These are phyloP conservation scores for Cnidoscolus chayamansa DNA, from an alignment of 441 rosid genomes.

Conservation along the genomic window DNA sequence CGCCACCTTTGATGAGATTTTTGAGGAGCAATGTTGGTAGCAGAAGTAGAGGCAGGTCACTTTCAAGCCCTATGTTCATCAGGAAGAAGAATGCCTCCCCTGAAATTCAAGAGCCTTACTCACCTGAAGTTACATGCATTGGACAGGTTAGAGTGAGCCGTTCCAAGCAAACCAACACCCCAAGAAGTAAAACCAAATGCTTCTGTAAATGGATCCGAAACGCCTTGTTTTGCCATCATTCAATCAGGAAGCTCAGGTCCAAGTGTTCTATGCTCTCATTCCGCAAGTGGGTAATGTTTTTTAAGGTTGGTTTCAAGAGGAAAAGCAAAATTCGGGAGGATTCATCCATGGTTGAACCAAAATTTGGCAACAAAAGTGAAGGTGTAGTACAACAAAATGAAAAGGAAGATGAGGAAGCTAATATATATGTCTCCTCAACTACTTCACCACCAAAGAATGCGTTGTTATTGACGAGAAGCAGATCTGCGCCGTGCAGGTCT, in stretches of 20 bases:
- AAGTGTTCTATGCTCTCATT: conserved; percentile 36
- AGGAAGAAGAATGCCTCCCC: too few relatives aligned
- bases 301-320: conserved; percentile 24
- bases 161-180: too few relatives aligned
- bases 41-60: conserved; percentile 5
- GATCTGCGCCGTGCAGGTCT: conserved; percentile 84
- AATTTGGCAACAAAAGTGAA: conserved; percentile 30
- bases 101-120: too few relatives aligned
- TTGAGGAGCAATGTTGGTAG: neutral
- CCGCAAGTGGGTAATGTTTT: conserved; percentile 41
- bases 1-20: conserved; percentile 4
- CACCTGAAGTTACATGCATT: too few relatives aligned
- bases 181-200: too few relatives aligned
- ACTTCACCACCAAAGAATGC: conserved; percentile 69
- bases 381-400: conserved; percentile 24
- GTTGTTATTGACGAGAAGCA: conserved; percentile 59
- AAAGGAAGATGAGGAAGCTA: conserved; percentile 22
- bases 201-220: conserved; percentile 54
- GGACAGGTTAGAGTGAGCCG: too few relatives aligned
- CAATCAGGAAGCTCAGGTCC: conserved; percentile 23
- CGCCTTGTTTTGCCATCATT: conserved; percentile 32
- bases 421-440: conserved; percentile 28
- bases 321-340: conserved; percentile 37
- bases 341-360: conserved; percentile 32
- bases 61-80: too few relatives aligned